Base-by-base conservation (phyloP, 1,284 basidiomycete genomes). In the Phylloboletellus chloephorus region DNA sequence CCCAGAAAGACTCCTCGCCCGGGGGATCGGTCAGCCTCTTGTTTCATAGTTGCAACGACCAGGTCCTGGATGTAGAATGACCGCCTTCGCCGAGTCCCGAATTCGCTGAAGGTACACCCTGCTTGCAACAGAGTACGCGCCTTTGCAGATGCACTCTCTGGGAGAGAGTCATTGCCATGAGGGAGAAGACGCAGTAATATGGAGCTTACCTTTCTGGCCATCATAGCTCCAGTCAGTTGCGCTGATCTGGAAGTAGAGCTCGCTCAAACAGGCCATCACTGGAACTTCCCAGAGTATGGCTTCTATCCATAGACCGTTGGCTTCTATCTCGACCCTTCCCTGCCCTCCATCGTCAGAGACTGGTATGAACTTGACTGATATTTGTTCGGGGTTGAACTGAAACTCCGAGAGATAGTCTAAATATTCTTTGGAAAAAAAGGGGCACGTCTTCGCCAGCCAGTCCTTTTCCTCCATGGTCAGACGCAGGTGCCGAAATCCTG, bases 211-310 rank as follows among this genome's bases (percentile, higher is more conserved):
- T 64, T 76, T 71, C 65, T 96, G 91, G 0, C 81, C 81, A 7
- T 86, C 78, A 47, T 91, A 79, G 41, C 67, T 75, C 96, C 95
- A 98, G 53, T 91, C 81, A 1, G 70, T 84, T 53, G 82, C 80
- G 15, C 82, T 81, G 10, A 74, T 70, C 15, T 58, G 65, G 58
- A 88, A 91, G 63, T 85, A 86, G 19, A 76, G 75, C 66, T 91
- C 80, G 64, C 88, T 88, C 34, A 93, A 68, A 52, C 83, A 84
- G 7, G 90, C 82, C 89, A 97, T 92, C 33, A 97, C 70, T 2
- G 91, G 93, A 0, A 98, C 92, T 66, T 98, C 95, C 81, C 96
- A 99, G 13, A 97, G 67, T 46, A 98, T 97, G 6, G 88, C 81
- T 50, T 97, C 91, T 1, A 69, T 68, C 95, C 96, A 99, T 3